These are phyloP conservation scores for Termitomyces sp. DNA, from an alignment of 768 basidiomycete species.

Conservation along the genomic window DNA sequence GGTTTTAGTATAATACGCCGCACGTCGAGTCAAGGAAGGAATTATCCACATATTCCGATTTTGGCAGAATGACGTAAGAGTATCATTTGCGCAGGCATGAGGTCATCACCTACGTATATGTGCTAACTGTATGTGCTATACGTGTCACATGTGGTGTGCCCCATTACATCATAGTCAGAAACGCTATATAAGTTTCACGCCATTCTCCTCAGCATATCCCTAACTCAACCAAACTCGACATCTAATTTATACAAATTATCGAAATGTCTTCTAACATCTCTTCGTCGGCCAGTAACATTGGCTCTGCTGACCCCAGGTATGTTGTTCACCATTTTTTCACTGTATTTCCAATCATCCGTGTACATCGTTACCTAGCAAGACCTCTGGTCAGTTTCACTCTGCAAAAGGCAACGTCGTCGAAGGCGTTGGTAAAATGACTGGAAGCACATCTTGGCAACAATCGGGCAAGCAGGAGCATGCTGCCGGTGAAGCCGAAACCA, in stretches of 20 bases:
- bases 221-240: too few relatives aligned
- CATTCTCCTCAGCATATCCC: background rate
- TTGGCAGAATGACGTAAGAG: too few relatives aligned
- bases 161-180: background rate
- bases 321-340: background rate
- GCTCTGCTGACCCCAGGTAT: conserved; percentile 9
- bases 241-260: too few relatives aligned
- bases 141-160: background rate
- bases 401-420: conserved; percentile 31
- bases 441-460: conserved; percentile 34
- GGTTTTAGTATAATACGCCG: too few relatives aligned
- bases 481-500: conserved; percentile 40
- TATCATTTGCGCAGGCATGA: too few relatives aligned
- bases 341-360: background rate
- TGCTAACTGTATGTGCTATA: background rate
- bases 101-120: background rate
- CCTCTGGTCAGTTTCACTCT: conserved; percentile 36
- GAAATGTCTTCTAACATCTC: background rate
- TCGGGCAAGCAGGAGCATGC: conserved; percentile 47
- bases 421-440: conserved; percentile 39
- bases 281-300: background rate
- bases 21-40: too few relatives aligned
- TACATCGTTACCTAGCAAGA: conserved; percentile 23
- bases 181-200: background rate
- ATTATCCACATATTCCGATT: too few relatives aligned